Evolutionary conservation across 331 rosid genomes (phyloP).

Genomic region (Arachis monticola): DNA sequence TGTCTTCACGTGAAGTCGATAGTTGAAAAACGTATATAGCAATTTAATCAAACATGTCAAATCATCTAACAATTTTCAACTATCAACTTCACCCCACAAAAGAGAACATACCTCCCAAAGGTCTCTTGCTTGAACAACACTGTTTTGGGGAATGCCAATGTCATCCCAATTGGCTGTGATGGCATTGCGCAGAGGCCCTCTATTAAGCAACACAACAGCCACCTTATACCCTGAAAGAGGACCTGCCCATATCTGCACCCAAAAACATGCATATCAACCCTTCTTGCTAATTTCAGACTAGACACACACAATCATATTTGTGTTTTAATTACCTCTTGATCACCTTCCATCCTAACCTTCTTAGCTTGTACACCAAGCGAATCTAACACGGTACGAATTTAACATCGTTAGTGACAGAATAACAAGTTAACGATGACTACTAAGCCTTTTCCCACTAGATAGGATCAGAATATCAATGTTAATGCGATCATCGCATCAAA

Average conservation of each 20-base stretch:
- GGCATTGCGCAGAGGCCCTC: constrained; percentile 43
- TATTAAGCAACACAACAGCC: constrained; percentile 70
- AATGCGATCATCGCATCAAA: not conserved
- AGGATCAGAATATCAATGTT: not conserved
- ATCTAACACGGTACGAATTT: constrained; percentile 48
- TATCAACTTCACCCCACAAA: not conserved
- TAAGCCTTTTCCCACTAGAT: not conserved
- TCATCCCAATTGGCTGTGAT: constrained; percentile 78
- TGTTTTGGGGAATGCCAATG: constrained; percentile 61
- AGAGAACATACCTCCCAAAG: constrained; percentile 76
- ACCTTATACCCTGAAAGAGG: constrained; percentile 75
- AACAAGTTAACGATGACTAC: not conserved
- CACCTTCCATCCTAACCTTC: constrained; percentile 88
- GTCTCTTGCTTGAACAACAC: constrained; percentile 71
- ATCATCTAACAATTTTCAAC: not conserved
- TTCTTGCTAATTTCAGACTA: constrained; percentile 21
- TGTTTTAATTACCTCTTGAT: constrained; percentile 60
- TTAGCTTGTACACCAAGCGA: constrained; percentile 81
- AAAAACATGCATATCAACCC: not conserved
- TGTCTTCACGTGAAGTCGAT: too few species aligned
- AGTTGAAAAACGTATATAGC: too few species aligned
- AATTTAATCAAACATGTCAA: not conserved
- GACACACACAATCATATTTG: too few species aligned
- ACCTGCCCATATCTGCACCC: constrained; percentile 87
- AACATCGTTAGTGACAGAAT: not conserved